Base-by-base conservation (phyloP, 768 basidiomycete species). In the Lanmaoa pseudosensibilis region DNA sequence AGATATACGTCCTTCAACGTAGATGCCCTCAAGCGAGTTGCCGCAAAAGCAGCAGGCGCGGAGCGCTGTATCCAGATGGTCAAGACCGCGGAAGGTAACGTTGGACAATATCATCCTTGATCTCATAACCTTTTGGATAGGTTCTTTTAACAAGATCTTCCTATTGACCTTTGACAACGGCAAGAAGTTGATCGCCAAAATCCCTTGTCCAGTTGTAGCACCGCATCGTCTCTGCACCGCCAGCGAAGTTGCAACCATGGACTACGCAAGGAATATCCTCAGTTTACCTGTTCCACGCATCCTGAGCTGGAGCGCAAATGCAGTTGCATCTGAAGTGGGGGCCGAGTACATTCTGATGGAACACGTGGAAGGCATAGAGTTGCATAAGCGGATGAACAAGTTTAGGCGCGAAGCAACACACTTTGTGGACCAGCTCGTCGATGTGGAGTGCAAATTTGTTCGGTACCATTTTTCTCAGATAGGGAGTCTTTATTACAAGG, bases 341-440 rank as follows among this genome's bases (percentile, higher is more conserved):
- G 45, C 68, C n/a, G 69, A 74, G 48, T 75, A 63, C 55, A 74
- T 75, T 47, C 59, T 75, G 36, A 70, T 72, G 70, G 74, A 75
- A 61, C 62, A 67, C 36, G 56, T 62, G 13, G 39, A 37, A 57
- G 46, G 74, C 67, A 16, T 64, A 67, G 43, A 48, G 54, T n/a
- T 46, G 61, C 16, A 69, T 62, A 67, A 38, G 19, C 13, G 46
- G 41, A n/a, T 52, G 66, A 18, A 18, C 48, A 13, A 13, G 32
- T 33, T 51, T 32, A n/a, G 8, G 21, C 39, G 27, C 15, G 36
- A 46, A 44, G 38, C 27, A 40, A 23, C 55, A 13, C 59, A 33
- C 3, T 19, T 70, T 39, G 51, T 71, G 8, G 55, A 58, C 18
- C 52, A 54, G 19, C 45, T 69, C 36, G 41, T 69, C 34, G 56